Conservation (phyloP, 1,139 yeast species). For the Scheffersomyces stambukii region DNA sequence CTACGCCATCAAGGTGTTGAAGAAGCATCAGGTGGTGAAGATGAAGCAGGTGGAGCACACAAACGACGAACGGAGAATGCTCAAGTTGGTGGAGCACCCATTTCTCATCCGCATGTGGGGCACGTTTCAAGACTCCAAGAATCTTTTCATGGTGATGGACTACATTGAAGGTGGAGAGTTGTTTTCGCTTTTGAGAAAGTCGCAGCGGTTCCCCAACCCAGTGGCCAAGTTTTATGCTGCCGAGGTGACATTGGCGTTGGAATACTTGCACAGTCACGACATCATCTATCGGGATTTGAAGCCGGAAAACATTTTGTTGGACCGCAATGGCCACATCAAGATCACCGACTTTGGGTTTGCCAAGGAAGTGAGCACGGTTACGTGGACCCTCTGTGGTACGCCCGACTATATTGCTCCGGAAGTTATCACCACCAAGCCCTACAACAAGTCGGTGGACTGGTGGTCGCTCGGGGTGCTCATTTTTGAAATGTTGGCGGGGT, state of each 20-base stretch:
- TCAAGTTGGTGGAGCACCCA: slow-evolving; percentile 55
- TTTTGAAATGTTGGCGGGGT: slow-evolving; percentile 60
- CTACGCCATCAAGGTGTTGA: slow-evolving; percentile 57
- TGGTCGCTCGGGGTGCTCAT: slow-evolving; percentile 61
- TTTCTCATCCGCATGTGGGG: slow-evolving; percentile 65
- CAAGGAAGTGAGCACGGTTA: slow-evolving; percentile 54
- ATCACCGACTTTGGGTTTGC: slow-evolving; percentile 63
- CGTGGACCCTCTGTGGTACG: slow-evolving; percentile 61
- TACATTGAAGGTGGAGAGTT: slow-evolving; percentile 63
- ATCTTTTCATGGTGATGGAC: slow-evolving; percentile 60
- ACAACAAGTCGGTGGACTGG: slow-evolving; percentile 62
- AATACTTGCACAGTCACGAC: slow-evolving; percentile 54
- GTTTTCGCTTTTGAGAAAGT: slow-evolving; percentile 51
- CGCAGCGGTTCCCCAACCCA: slow-evolving; percentile 59
- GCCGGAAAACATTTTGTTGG: slow-evolving; percentile 57
- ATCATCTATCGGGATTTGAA: slow-evolving; percentile 58
- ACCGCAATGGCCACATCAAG: slow-evolving; percentile 57
- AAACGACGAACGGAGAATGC: slow-evolving; percentile 56
- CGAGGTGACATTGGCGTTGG: slow-evolving; percentile 55
- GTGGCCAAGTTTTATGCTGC: slow-evolving; percentile 64
- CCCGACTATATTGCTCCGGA: slow-evolving; percentile 66
- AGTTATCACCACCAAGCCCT: slow-evolving; percentile 58
- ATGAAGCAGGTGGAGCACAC: slow-evolving; percentile 65
- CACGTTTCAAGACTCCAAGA: slow-evolving; percentile 54
- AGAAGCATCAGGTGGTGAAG: slow-evolving; percentile 55